Percentiles rank a stretch among this genome's conserved stretches.
phyloP scores from a whole-genome alignment of 257 asterid genomes.

The Scutellaria minor region DNA sequence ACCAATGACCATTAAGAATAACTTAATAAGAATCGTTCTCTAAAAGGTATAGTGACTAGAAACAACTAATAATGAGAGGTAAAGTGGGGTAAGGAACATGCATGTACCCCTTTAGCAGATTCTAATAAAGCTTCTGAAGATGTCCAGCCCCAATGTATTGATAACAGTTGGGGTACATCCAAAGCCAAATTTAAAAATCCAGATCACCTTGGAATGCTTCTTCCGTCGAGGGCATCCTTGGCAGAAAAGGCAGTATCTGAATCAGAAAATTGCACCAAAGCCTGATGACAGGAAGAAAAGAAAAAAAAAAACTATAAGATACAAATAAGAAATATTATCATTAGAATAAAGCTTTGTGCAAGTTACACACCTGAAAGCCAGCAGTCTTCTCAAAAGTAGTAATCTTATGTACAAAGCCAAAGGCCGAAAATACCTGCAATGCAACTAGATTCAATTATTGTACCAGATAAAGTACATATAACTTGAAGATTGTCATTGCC shows the following conservation, averaged over 20 bases:
- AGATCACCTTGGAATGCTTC: constrained; percentile 97
- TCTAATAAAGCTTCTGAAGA: constrained; percentile 64
- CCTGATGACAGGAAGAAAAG: constrained; percentile 50
- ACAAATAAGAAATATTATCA: neutral
- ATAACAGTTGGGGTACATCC: constrained; percentile 58
- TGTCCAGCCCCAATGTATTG: constrained; percentile 62
- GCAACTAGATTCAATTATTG: constrained; percentile 29
- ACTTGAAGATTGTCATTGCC: neutral
- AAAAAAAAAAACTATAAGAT: neutral
- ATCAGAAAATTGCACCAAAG: constrained; percentile 91
- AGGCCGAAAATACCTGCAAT: constrained; percentile 87
- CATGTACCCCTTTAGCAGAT: constrained; percentile 62
- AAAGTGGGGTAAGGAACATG: constrained; percentile 66
- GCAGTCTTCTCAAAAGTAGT: constrained; percentile 98
- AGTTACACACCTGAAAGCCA: constrained; percentile 78
- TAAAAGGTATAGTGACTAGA: constrained; percentile 35
- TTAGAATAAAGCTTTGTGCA: constrained; percentile 15
- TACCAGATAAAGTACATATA: constrained; percentile 20
- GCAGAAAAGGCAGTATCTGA: constrained; percentile 84
- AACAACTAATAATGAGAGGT: constrained; percentile 41
- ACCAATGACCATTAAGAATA: constrained; percentile 4
- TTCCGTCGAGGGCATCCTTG: constrained; percentile 92
- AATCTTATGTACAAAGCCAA: constrained; percentile 89
- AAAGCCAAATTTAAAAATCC: constrained; percentile 67
- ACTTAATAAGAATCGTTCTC: constrained; percentile 9